Percentiles rank a stretch among this genome's conserved stretches.
These are phyloP conservation scores for Suillus subalutaceus DNA, from an alignment of 768 basidiomycete species.

Conservation along the genomic window DNA sequence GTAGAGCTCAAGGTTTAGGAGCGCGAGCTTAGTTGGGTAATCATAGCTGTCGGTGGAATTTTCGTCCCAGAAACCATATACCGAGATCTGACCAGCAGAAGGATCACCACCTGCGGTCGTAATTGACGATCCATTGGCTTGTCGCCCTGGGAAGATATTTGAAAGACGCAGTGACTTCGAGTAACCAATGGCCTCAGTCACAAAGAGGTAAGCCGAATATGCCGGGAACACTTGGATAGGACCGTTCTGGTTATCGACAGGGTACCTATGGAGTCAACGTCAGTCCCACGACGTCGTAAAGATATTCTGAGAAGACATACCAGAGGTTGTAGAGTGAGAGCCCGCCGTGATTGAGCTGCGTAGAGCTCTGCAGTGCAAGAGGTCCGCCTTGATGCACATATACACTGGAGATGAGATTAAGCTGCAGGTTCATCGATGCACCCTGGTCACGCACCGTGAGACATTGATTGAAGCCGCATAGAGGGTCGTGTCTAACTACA, in stretches of 20 bases:
- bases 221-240: slow-evolving; percentile 54
- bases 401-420: slow-evolving; percentile 32
- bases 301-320: slow-evolving; percentile 27
- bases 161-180: slow-evolving; percentile 47
- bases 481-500: slow-evolving; percentile 22
- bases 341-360: too few species aligned
- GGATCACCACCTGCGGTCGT: slow-evolving; percentile 52
- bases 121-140: slow-evolving; percentile 53
- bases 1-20: slow-evolving; percentile 54
- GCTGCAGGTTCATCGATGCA: not conserved
- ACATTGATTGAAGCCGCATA: slow-evolving; percentile 44
- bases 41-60: slow-evolving; percentile 5
- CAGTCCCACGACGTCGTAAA: not conserved
- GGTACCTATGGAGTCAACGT: slow-evolving; percentile 40
- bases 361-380: slow-evolving; percentile 30
- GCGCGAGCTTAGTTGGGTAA: slow-evolving; percentile 48
- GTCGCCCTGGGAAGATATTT: slow-evolving; percentile 55
- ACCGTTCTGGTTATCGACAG: slow-evolving; percentile 50
- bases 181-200: slow-evolving; percentile 48
- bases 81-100: slow-evolving; percentile 51
- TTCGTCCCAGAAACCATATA: too few species aligned
- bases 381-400: slow-evolving; percentile 59
- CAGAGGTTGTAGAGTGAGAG: slow-evolving; percentile 47
- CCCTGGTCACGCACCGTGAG: slow-evolving; percentile 38
- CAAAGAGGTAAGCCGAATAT: slow-evolving; percentile 55